phyloP scores from a whole-genome alignment of 164 flowering plant genomes.

The Warburgia ugandensis region DNA sequence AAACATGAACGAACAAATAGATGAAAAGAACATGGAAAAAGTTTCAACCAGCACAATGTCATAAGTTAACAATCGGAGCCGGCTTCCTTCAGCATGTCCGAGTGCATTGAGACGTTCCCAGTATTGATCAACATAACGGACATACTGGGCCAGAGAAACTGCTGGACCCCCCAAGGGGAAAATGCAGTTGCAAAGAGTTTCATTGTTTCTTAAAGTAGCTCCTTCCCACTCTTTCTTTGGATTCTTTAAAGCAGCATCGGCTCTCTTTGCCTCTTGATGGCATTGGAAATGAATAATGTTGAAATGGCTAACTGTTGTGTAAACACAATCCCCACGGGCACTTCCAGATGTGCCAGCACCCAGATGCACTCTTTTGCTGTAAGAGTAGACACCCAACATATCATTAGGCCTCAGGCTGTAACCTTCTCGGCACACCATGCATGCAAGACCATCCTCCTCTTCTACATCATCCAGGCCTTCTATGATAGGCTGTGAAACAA shows the following conservation, averaged over 20 bases:
- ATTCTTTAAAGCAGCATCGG: constrained; percentile 85
- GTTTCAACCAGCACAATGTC: constrained; percentile 83
- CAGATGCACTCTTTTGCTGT: constrained; percentile 90
- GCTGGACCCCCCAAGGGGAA: constrained; percentile 92
- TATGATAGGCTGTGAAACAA: constrained; percentile 64
- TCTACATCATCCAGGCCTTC: constrained; percentile 96
- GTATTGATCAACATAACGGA: constrained; percentile 79
- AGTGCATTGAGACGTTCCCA: constrained; percentile 95
- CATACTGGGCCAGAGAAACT: constrained; percentile 70
- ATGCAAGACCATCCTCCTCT: constrained; percentile 95
- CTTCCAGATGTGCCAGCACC: constrained; percentile 73
- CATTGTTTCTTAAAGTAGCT: constrained; percentile 89
- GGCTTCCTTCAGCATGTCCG: constrained; percentile 94
- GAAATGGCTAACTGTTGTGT: constrained; percentile 96
- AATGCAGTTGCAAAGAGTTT: constrained; percentile 90
- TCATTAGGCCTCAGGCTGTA: constrained; percentile 88
- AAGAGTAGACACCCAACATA: constrained; percentile 85
- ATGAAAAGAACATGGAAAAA: neutral
- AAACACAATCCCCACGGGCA: constrained; percentile 94
- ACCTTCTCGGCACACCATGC: constrained; percentile 99
- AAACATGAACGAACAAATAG: neutral
- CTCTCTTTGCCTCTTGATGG: constrained; percentile 96
- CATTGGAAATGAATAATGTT: constrained; percentile 97
- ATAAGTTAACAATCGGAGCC: constrained; percentile 83
- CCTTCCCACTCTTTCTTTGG: constrained; percentile 99